Evolutionary conservation across 2,329 filamentous ascomycete species (phyloP), one percentile per base, ranked within the genome.

Genomic region (Neonectria sp.): DNA sequence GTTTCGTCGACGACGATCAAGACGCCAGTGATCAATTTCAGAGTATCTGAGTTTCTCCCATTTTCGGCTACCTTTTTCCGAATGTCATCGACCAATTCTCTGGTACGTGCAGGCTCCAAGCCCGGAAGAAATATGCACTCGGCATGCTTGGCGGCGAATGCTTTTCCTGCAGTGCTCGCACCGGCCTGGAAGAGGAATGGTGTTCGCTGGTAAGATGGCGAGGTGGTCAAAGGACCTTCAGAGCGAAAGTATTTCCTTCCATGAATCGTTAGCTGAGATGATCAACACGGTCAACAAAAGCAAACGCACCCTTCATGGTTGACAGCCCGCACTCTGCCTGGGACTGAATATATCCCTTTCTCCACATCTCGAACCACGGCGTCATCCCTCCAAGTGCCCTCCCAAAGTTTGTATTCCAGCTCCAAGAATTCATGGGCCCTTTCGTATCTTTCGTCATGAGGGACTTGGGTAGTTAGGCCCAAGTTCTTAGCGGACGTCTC

Each of bases 401-500:
- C 85, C 86, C 86, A 89, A 1, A 88, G 79, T 71, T 85, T 85
- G 61, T 83, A 83, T 4, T 31, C 40, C 3, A 67, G 15, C 4
- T 33, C 52, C n/a, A 70, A 5, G n/a, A 63, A 70, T 37, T 68
- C 65, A 4, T 70, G 57, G 1, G 68, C 68, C 24, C 61, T 65
- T 21, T 60, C 51, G 13, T 70, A 70, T 35, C 68, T 51, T n/a
- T 63, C 58, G 24, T 70, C 68, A 45, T 70, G 68, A 3, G 52
- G 46, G 11, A 65, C 53, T 70, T 91, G 89, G 27, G 45, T 59
- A 3, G 87, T 81, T 48, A 85, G 83, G 2, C 89, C 88, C 59
- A 91, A 80, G 71, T 91, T 92, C 11, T 85, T 84, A 0, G 90
- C 90, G 0, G 90, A 90, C 2, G 87, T 90, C 74, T 92, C 89